Evolutionary conservation across 192 early-diverging fungal species (phyloP), one percentile per base, ranked within the genome.

Genomic region (Allomyces arbusculus): DNA sequence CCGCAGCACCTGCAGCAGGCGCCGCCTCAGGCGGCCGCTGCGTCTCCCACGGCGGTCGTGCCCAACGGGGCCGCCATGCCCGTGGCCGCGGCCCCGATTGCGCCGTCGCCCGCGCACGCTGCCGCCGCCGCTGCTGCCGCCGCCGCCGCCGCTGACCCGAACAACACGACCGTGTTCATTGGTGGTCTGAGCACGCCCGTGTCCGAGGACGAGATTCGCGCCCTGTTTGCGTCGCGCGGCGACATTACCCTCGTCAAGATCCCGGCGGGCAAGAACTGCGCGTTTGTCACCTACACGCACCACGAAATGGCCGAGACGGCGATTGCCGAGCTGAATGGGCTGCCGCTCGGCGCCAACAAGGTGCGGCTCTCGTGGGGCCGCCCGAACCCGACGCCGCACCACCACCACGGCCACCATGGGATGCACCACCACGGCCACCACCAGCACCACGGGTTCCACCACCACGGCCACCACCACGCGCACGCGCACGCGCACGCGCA

Each of bases 101-200:
- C 50, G 2, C 16, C 16, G 16, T 58, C 50, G 12, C 50, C 64
- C 23, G 24, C 50, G 16, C 16, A 14, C 16, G 16, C 12, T 14
- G 50, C 50, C 50, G 50, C 50, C 3, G 50, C 50, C 3, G 50
- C 50, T 40, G 50, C 50, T 14, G 16, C 12, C 4, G 50, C 50
- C 12, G 50, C 50, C 4, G 50, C 50, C 16, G 50, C 50, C 9
- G 50, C 50, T n/a, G 93, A 96, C 72, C 91, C 91, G 55, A 86
- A 76, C 73, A 95, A 95, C 76, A 96, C 93, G 5, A 98, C 95
- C 3, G 91, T 98, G 28, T 98, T 98, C 79, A 91, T 98, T 24
- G 95, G 95, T 23, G 94, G 94, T 6, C 76, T 98, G 58, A 87
- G 81, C 55, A 79, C 87, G 40, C 78, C 83, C 10, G 86, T 89